A percentile compares a stretch with the other conserved stretches of the same genome.
These are phyloP conservation scores for Rhizomucor pusillus DNA, from an alignment of 371 early-diverging fungal genomes.

Conservation along the genomic window DNA sequence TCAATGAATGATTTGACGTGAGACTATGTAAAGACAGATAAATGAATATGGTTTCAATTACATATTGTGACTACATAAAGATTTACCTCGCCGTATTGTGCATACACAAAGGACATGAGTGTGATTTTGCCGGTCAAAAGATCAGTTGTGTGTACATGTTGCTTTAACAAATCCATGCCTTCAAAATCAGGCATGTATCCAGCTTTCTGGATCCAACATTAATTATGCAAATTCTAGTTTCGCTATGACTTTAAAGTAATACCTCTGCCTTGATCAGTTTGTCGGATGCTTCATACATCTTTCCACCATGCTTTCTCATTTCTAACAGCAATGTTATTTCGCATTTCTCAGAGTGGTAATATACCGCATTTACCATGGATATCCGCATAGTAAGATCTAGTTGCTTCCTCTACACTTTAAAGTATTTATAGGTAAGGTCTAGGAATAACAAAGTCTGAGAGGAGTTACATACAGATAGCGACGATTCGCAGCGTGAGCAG, in stretches of 20 bases:
- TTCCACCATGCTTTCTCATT: constrained; percentile 62
- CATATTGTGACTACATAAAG: not conserved
- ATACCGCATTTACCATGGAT: constrained; percentile 46
- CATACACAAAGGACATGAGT: constrained; percentile 68
- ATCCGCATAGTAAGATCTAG: constrained; percentile 69
- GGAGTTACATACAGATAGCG: constrained; percentile 50
- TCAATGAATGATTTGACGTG: constrained; percentile 58
- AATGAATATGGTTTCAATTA: not conserved
- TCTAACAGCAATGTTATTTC: constrained; percentile 27
- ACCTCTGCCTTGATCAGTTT: constrained; percentile 48
- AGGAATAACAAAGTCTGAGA: not conserved
- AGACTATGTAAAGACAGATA: constrained; percentile 19
- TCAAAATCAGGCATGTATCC: constrained; percentile 70
- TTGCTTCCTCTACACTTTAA: constrained; percentile 52
- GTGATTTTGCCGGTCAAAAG: constrained; percentile 53
- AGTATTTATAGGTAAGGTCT: not conserved
- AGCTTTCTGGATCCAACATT: constrained; percentile 42
- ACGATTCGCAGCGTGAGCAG: constrained; percentile 53
- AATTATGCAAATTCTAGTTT: not conserved
- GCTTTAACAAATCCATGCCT: constrained; percentile 52
- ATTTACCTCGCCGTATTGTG: constrained; percentile 69
- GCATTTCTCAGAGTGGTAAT: not conserved
- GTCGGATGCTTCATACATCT: constrained; percentile 64
- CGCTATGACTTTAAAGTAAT: not conserved
- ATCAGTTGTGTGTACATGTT: constrained; percentile 56